Evolutionary conservation across 75 land plant species (phyloP).

Genomic region (Picea sitchensis): DNA sequence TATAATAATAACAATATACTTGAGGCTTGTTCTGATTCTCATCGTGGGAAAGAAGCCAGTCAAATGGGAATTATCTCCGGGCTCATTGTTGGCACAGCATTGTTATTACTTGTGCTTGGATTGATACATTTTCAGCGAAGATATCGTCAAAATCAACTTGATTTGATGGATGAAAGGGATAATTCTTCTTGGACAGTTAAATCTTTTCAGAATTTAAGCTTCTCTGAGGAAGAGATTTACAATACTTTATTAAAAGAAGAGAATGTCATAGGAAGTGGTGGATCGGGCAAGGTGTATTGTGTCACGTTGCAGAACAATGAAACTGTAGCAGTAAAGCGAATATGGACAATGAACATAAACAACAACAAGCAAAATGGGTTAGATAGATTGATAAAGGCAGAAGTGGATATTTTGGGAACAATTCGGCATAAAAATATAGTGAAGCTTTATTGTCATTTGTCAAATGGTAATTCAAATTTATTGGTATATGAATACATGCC

Average conservation of each 20-base stretch:
- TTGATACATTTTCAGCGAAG: conserved; percentile 9
- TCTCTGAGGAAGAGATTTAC: conserved; percentile 60
- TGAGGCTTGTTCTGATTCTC: not conserved
- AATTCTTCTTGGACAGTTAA: conserved; percentile 53
- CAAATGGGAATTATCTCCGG: not conserved
- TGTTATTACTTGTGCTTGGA: not conserved
- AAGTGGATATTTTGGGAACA: conserved; percentile 28
- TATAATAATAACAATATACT: not conserved
- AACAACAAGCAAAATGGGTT: conserved; percentile 21
- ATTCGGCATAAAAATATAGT: conserved; percentile 40
- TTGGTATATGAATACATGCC: conserved; percentile 32
- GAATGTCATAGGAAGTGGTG: conserved; percentile 33
- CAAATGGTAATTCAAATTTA: conserved; percentile 15
- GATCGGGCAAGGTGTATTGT: conserved; percentile 36
- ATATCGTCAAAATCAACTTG: not conserved
- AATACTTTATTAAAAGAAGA: conserved; percentile 11
- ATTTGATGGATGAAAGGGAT: not conserved
- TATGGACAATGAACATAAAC: conserved; percentile 14
- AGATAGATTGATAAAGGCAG: conserved; percentile 14
- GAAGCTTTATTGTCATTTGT: conserved; percentile 34
- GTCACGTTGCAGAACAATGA: conserved; percentile 19
- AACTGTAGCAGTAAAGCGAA: conserved; percentile 29
- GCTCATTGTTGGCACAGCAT: not conserved
- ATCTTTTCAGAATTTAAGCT: conserved; percentile 53
- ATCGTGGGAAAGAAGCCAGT: not conserved